A percentile compares a stretch with the other conserved stretches of the same genome.
phyloP scores from a whole-genome alignment of 140 eudicot species.

The Senecio squalidus region DNA sequence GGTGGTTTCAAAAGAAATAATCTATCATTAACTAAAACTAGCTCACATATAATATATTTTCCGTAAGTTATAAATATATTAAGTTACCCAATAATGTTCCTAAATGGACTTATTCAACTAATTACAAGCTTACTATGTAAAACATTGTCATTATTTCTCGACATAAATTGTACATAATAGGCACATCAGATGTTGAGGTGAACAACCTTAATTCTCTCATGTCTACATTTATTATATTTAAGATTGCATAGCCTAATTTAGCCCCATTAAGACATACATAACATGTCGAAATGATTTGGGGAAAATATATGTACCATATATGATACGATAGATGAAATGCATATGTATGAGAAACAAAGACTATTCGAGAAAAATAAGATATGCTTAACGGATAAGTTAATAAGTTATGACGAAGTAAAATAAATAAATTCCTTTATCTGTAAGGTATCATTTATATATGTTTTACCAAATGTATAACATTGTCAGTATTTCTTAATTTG shows the following conservation, averaged over 20 bases:
- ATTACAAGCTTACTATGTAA: neutral
- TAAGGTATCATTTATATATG: neutral
- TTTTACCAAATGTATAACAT: neutral
- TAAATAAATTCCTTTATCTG: constrained; percentile 7
- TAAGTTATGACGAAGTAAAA: neutral
- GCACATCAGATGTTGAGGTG: neutral
- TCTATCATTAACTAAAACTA: neutral
- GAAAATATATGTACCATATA: too few species aligned
- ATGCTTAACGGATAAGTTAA: neutral
- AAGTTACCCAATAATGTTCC: neutral
- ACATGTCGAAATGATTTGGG: too few species aligned
- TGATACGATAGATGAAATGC: too few species aligned
- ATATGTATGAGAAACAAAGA: too few species aligned
- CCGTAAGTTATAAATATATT: neutral
- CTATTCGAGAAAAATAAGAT: too few species aligned
- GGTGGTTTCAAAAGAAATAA: neutral
- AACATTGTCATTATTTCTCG: neutral
- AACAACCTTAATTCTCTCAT: neutral
- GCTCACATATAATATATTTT: too few species aligned
- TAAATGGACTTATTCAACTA: neutral
- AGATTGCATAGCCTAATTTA: neutral
- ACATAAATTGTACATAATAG: neutral
- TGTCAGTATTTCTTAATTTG: constrained; percentile 5
- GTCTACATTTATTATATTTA: neutral
- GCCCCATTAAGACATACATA: neutral